Conservation (phyloP, 2,329 filamentous ascomycete species). For the Nothophoma quercina region DNA sequence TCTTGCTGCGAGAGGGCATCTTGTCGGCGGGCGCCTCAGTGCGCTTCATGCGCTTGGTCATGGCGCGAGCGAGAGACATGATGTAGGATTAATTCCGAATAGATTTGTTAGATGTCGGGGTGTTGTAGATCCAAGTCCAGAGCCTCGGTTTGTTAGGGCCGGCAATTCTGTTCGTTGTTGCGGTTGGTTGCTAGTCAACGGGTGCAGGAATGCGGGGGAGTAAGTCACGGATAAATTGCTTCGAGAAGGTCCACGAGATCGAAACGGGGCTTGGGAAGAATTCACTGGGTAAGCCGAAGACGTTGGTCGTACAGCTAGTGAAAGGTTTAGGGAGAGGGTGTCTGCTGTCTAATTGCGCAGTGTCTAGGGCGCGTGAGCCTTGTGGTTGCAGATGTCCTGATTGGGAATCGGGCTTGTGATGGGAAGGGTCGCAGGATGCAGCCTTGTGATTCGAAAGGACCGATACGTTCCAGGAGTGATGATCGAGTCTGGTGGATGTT, state of each 20-base stretch:
- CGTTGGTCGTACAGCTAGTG: constrained; percentile 32
- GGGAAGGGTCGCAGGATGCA: constrained; percentile 29
- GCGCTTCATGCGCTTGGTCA: constrained; percentile 72
- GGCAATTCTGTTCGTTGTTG: constrained; percentile 36
- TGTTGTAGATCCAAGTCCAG: constrained; percentile 13
- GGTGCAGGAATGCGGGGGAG: constrained; percentile 44
- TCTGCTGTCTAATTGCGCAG: constrained; percentile 29
- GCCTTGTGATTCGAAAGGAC: constrained; percentile 19
- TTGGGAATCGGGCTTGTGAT: constrained; percentile 39
- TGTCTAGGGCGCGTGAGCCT: constrained; percentile 34
- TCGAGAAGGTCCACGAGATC: constrained; percentile 30
- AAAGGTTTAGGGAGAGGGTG: constrained; percentile 26
- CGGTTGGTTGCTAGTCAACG: constrained; percentile 37
- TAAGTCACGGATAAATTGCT: constrained; percentile 47
- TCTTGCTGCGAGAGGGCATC: constrained; percentile 51
- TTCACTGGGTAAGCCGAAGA: constrained; percentile 27
- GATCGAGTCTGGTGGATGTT: constrained; percentile 18
- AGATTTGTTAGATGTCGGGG: constrained; percentile 37
- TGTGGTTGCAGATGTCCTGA: constrained; percentile 36
- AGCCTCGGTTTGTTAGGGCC: constrained; percentile 31
- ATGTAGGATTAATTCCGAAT: constrained; percentile 44
- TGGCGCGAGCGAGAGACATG: constrained; percentile 72
- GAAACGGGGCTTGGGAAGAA: constrained; percentile 23
- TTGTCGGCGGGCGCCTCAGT: constrained; percentile 51
- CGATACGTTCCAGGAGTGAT: constrained; percentile 17